Base-by-base conservation (phyloP, 768 basidiomycete genomes). In the Serendipita sp. region DNA sequence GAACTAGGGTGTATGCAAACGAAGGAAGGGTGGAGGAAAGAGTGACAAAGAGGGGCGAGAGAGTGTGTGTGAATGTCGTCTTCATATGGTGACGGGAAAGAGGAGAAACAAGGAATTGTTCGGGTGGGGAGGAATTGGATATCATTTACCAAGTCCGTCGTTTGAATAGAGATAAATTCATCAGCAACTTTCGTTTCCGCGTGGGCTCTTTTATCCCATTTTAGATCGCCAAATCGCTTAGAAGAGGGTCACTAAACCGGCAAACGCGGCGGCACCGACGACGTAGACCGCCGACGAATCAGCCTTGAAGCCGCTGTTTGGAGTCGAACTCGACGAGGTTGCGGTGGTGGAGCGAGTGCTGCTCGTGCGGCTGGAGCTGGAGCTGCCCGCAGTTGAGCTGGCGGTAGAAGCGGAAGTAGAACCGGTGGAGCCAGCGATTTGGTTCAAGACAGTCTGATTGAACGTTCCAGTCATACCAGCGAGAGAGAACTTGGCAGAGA, bases 401-500 rank as follows among this genome's bases (percentile, higher is more conserved):
- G 40, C 40, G 40, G 40, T 40, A 15, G 73, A 3, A 2, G 72
- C 40, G 0, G 74, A 15, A 16, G 73, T 46, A 3, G 72, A 67
- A 13, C 40, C 40, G 40, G 6, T 40, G 67, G 83, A 78, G 31
- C 83, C 85, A 46, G 76, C 75, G 68, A 91, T 85, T 70, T 87
- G 77, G 3, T 78, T 73, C 63, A 80, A 76, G 16, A 85, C 72
- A 1, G 77, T 67, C 1, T 68, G 36, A 66, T 77, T 84, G 77
- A 91, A 93, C 0, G 70, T 70, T 36, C 91, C 91, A 2, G 77
- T 79, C 90, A 91, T 91, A 64, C 77, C 74, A n/a, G 73, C 68
- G 71, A 92, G 67, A 89, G 76, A 75, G 77, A 90, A 92, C 69
- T 80, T 81, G 67, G 90, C 80, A 4, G 88, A 89, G 78, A 91